Percentiles rank a stretch among this genome's conserved stretches.
Evolutionary conservation across 805 yeast genomes (phyloP).

Genomic region (Yamadazyma philogaea): DNA sequence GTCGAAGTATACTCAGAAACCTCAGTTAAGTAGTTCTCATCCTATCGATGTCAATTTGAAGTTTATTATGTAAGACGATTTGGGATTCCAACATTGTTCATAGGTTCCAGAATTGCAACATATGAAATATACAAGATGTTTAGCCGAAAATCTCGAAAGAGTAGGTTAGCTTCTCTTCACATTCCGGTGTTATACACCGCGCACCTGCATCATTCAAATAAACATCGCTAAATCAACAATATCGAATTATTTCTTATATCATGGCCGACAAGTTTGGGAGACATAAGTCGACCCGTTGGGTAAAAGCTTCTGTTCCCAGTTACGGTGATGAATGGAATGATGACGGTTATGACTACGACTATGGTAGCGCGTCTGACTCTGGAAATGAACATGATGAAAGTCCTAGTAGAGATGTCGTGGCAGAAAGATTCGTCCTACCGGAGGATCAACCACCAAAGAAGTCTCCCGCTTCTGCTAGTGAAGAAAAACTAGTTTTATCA

Average conservation of each 20-base stretch:
- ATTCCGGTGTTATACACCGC: constrained; percentile 1
- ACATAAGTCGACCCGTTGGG: constrained; percentile 45
- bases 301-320: constrained; percentile 38
- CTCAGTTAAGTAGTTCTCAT: constrained; percentile 38
- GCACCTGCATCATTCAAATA: constrained; percentile 3
- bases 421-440: constrained; percentile 17
- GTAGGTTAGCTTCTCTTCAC: neutral
- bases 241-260: neutral
- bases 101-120: neutral
- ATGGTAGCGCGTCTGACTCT: constrained; percentile 15
- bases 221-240: neutral
- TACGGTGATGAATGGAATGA: constrained; percentile 44
- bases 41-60: constrained; percentile 38
- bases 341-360: constrained; percentile 27
- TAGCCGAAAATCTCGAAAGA: no score
- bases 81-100: no score
- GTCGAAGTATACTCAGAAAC: constrained; percentile 36
- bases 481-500: constrained; percentile 29
- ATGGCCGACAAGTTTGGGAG: constrained; percentile 40
- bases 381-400: constrained; percentile 9
- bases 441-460: constrained; percentile 6
- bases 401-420: constrained; percentile 11
- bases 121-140: neutral
- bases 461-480: neutral
- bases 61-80: constrained; percentile 24